Base-by-base conservation (phyloP, 495 filamentous ascomycete genomes). In the Hypoxylon cercidicola region DNA sequence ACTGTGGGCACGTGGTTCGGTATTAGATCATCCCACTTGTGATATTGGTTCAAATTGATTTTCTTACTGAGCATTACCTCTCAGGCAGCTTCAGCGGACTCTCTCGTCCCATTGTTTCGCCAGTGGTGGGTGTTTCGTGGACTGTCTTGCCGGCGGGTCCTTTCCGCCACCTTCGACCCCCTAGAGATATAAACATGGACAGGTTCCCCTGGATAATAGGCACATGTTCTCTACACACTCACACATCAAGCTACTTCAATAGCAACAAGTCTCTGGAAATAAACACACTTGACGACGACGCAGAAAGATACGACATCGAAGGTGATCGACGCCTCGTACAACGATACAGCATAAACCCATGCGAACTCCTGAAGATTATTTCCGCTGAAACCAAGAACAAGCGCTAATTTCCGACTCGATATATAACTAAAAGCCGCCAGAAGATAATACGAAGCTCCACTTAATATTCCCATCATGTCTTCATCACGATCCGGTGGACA, bases 401-500 rank as follows among this genome's bases (percentile, higher is more conserved):
- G 7, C 16, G 6, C 0, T 47, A 9, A 15, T 40, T 16, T 44
- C 15, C 16, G 13, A 16, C 18, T 41, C 8, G 3, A 35, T 2
- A 41, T 11, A 11, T 13, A 9, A 46, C 28, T 3, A 18, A 54
- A 54, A 4, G 45, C 15, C 16, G 13, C 32, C 21, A 28, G 12
- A 41, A n/a, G 34, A 46, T 19, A 35, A 4, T 13, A 4, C 11
- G 12, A 49, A 20, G 37, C 23, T 21, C 37, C 23, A n/a, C 6
- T 34, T 3, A 15, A 40, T n/a, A 55, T 40, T 59, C 55, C 25
- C 15, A 46, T n/a, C 19, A 68, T 68, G 65, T 68, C 65, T 35
- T 68, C 65, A 46, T 63, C 65, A 55, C 48, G 60, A 52, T 68
- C 65, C 30, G 19, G 52, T 10, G 41, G 54, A 58, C 37, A 67